Percentiles rank a stretch among this genome's conserved stretches.
Evolutionary conservation across 2,329 filamentous ascomycete species (phyloP).

Genomic region (Colletotrichum orchidophilum): DNA sequence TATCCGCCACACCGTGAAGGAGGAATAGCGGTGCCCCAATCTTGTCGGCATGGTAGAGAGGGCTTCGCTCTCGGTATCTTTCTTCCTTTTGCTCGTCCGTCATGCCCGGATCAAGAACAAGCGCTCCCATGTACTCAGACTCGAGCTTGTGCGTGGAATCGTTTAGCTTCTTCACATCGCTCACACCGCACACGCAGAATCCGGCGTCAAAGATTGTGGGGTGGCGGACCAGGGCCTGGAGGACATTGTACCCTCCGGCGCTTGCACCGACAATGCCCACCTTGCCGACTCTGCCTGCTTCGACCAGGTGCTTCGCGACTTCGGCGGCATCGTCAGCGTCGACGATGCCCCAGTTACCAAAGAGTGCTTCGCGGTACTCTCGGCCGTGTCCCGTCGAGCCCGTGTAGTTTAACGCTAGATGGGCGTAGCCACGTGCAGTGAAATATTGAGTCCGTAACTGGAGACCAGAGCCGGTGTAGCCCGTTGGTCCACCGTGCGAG

Average conservation of each 20-base stretch:
- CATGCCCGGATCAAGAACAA: slow-evolving; percentile 50
- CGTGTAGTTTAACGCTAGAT: slow-evolving; percentile 60
- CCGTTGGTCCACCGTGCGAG: slow-evolving; percentile 63
- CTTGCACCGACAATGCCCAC: slow-evolving; percentile 61
- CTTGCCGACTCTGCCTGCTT: slow-evolving; percentile 46
- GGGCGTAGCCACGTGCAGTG: slow-evolving; percentile 63
- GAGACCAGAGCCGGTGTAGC: slow-evolving; percentile 52
- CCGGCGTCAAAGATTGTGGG: slow-evolving; percentile 59
- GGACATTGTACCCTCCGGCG: slow-evolving; percentile 63
- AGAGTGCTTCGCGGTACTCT: slow-evolving; percentile 58
- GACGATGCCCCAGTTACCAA: slow-evolving; percentile 59
- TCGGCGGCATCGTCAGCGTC: slow-evolving; percentile 62
- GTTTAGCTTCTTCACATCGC: slow-evolving; percentile 56
- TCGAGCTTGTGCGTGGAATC: slow-evolving; percentile 66
- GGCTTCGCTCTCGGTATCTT: slow-evolving; percentile 57
- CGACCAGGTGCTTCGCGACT: slow-evolving; percentile 52
- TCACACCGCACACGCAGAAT: slow-evolving; percentile 60
- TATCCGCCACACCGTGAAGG: slow-evolving; percentile 65
- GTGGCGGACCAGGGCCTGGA: slow-evolving; percentile 57
- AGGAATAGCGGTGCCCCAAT: slow-evolving; percentile 62
- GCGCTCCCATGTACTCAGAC: slow-evolving; percentile 57
- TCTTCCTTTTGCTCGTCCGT: slow-evolving; percentile 49
- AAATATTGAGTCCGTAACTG: slow-evolving; percentile 59
- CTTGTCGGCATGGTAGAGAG: slow-evolving; percentile 56
- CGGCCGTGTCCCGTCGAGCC: slow-evolving; percentile 62